Evolutionary conservation across 352 stramenopile species (phyloP).

Genomic region (Phytophthora quininea): DNA sequence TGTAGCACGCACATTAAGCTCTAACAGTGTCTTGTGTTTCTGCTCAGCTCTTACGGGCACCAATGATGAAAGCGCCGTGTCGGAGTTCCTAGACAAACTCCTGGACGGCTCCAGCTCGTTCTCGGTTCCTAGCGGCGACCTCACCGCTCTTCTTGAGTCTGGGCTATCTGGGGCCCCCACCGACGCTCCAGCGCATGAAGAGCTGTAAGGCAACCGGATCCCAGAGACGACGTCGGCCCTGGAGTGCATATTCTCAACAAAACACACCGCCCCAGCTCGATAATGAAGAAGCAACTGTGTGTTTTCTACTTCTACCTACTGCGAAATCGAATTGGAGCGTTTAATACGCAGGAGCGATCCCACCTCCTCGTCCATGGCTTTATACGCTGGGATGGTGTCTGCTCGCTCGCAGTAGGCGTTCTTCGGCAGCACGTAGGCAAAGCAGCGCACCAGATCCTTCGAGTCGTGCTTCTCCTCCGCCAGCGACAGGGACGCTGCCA

Average conservation of each 20-base stretch:
- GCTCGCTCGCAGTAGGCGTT: conserved; percentile 85
- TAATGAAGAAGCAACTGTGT: no score
- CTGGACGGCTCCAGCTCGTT: conserved; percentile 67
- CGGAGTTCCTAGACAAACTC: conserved; percentile 66
- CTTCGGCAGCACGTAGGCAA: conserved; percentile 69
- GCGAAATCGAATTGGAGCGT: conserved; percentile 58
- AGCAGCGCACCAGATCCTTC: conserved; percentile 77
- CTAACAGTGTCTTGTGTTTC: not conserved
- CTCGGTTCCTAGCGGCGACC: conserved; percentile 26
- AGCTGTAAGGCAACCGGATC: conserved; percentile 20
- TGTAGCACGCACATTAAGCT: no score
- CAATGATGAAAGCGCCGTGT: conserved; percentile 43
- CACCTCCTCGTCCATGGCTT: conserved; percentile 77
- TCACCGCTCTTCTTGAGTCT: conserved; percentile 29
- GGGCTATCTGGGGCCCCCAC: conserved; percentile 14
- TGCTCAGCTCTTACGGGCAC: conserved; percentile 40
- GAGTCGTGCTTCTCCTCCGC: conserved; percentile 54
- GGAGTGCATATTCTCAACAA: conserved; percentile 2
- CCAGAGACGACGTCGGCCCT: not conserved
- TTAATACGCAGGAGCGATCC: conserved; percentile 71
- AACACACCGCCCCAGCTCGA: not conserved
- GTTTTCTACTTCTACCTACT: conserved; percentile 21
- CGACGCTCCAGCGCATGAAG: conserved; percentile 31
- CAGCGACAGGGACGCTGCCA: conserved; percentile 69
- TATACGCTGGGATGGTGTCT: conserved; percentile 76